Conservation (phyloP, 1,139 yeast genomes). For the Torulaspora globosa region DNA sequence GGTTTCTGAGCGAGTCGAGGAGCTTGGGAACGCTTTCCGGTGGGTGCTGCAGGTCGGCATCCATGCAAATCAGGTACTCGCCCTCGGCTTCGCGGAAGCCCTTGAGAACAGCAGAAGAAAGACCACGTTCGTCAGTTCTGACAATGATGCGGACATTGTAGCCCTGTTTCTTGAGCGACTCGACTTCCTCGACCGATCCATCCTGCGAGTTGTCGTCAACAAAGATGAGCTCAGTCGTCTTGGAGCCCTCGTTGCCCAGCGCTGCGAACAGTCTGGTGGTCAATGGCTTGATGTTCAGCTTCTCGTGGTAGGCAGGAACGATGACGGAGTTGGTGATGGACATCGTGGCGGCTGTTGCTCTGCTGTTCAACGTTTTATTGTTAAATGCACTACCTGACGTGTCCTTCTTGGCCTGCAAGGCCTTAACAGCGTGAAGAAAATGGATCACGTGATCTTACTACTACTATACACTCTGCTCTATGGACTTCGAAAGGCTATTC, state of each 20-base stretch:
- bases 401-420: conserved; percentile 1
- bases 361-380: neutral
- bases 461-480: neutral
- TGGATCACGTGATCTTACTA: neutral
- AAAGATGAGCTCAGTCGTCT: conserved; percentile 43
- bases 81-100: conserved; percentile 46
- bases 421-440: neutral
- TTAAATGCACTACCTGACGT: neutral
- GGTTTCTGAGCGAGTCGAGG: conserved; percentile 38
- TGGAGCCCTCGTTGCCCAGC: conserved; percentile 40
- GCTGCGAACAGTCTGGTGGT: conserved; percentile 46
- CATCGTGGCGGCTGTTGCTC: conserved; percentile 23
- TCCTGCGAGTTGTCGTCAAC: conserved; percentile 49
- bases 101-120: conserved; percentile 44
- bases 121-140: conserved; percentile 45
- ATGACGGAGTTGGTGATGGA: conserved; percentile 41
- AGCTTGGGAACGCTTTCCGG: conserved; percentile 46
- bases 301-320: conserved; percentile 48
- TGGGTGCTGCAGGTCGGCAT: conserved; percentile 49
- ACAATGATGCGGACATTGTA: conserved; percentile 45
- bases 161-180: conserved; percentile 41
- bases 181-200: conserved; percentile 48
- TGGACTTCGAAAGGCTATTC: no score
- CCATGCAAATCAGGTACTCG: conserved; percentile 45
- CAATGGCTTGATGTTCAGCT: conserved; percentile 44